A percentile compares a stretch with the other conserved stretches of the same genome.
Conservation (phyloP, 495 filamentous ascomycete species). For the Aspergillus incahuasiensis region DNA sequence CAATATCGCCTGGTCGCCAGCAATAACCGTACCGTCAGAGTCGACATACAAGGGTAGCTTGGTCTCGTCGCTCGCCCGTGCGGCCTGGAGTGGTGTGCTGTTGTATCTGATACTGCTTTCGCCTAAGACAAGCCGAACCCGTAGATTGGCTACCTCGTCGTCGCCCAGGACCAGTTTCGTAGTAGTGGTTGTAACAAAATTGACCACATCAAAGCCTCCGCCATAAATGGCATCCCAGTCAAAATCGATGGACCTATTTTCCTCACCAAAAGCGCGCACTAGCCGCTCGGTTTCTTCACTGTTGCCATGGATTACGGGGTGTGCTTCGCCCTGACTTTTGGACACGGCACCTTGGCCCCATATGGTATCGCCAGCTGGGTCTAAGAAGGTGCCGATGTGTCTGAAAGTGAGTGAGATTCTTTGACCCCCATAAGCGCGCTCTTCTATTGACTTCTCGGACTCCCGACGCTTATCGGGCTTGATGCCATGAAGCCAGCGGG, state of each 20-base stretch:
- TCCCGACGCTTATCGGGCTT: constrained; percentile 72
- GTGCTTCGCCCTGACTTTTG: constrained; percentile 57
- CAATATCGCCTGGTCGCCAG: constrained; percentile 35
- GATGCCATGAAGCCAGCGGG: constrained; percentile 85
- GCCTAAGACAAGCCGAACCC: constrained; percentile 52
- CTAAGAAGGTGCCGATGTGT: constrained; percentile 78
- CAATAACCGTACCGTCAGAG: constrained; percentile 23
- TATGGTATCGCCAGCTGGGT: constrained; percentile 57
- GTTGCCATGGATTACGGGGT: constrained; percentile 63
- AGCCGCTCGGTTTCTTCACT: constrained; percentile 61
- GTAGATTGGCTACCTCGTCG: constrained; percentile 52
- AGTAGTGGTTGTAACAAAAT: constrained; percentile 53
- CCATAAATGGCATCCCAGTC: constrained; percentile 81
- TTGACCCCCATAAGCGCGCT: constrained; percentile 66
- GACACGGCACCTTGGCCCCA: constrained; percentile 86
- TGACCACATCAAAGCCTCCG: constrained; percentile 79
- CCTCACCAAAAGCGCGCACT: constrained; percentile 74
- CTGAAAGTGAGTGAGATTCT: constrained; percentile 94
- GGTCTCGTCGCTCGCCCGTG: not conserved
- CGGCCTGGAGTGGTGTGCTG: constrained; percentile 10
- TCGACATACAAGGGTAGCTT: constrained; percentile 27
- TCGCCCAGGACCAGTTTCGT: constrained; percentile 49
- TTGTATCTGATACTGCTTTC: constrained; percentile 57
- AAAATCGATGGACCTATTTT: constrained; percentile 73
- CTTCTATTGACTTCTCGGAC: constrained; percentile 59